These are phyloP conservation scores for Pythium plurisporium DNA, from an alignment of 352 stramenopile genomes.

Conservation along the genomic window DNA sequence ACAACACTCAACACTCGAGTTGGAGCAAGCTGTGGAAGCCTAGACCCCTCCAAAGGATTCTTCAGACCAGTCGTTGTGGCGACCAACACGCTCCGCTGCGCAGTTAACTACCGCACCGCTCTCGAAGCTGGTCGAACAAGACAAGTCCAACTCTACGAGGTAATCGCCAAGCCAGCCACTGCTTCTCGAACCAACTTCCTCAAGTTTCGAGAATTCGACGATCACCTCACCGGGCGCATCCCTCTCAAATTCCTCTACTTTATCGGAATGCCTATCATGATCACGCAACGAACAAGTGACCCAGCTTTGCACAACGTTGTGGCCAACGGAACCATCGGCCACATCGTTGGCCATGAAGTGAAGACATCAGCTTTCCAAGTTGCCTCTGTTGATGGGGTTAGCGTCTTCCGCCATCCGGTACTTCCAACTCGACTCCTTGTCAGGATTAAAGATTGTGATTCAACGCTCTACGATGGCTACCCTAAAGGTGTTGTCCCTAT, in stretches of 20 bases:
- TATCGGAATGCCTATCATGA: slow-evolving; percentile 3
- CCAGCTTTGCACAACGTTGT: not conserved
- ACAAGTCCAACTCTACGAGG: not conserved
- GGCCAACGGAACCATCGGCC: not conserved
- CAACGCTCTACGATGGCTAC: no score
- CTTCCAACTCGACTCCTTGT: not conserved
- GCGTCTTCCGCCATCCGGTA: not conserved
- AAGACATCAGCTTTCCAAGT: no score
- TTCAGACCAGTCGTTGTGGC: not conserved
- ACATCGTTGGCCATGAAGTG: not conserved
- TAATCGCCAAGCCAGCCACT: not conserved
- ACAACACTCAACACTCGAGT: not conserved
- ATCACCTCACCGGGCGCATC: not conserved
- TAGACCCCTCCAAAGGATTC: not conserved
- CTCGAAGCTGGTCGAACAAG: not conserved
- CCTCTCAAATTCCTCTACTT: slow-evolving; percentile 6
- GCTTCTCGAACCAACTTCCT: not conserved
- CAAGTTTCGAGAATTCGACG: slow-evolving; percentile 2
- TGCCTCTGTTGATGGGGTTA: not conserved
- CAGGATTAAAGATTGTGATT: not conserved
- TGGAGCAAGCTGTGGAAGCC: not conserved
- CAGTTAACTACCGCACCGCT: not conserved
- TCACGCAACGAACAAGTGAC: not conserved
- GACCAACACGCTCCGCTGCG: not conserved
- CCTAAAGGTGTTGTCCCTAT: slow-evolving; percentile 1